phyloP scores from a whole-genome alignment of 2,329 filamentous ascomycete genomes.

The Fusarium denticulatum region DNA sequence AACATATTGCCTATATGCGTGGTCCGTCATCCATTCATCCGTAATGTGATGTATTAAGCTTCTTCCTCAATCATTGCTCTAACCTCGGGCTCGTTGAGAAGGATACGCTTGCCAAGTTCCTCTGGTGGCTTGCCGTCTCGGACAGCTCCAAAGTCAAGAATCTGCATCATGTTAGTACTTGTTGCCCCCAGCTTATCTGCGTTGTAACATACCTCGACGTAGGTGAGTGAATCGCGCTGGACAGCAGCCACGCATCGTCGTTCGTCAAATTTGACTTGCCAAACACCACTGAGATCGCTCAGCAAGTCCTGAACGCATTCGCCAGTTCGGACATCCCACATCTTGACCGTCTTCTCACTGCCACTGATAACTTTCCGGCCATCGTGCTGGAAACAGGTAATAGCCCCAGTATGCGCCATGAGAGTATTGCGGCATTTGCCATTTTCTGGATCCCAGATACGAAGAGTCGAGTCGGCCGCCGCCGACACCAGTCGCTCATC shows the following conservation, averaged over 20 bases:
- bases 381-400: constrained; percentile 98
- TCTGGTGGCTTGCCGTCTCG: constrained; percentile 84
- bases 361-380: constrained; percentile 96
- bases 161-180: constrained; percentile 61
- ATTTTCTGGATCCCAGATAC: constrained; percentile 96
- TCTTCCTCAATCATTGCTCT: constrained; percentile 61
- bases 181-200: neutral
- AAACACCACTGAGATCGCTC: constrained; percentile 94
- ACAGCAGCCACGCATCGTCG: constrained; percentile 95
- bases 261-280: constrained; percentile 98
- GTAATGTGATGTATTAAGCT: constrained; percentile 28
- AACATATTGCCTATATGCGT: constrained; percentile 23
- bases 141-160: constrained; percentile 95
- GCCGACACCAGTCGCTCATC: constrained; percentile 93
- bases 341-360: constrained; percentile 94
- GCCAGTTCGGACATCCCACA: constrained; percentile 96
- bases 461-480: constrained; percentile 91
- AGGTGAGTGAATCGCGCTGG: constrained; percentile 90
- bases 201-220: constrained; percentile 82
- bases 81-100: constrained; percentile 68
- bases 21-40: neutral
- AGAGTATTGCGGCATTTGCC: constrained; percentile 91
- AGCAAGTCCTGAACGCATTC: constrained; percentile 93
- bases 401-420: constrained; percentile 94
- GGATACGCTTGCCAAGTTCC: constrained; percentile 80